Evolutionary conservation across 1,284 basidiomycete species (phyloP), one percentile per base, ranked within the genome.

Genomic region (Ganoderma lingzhi): DNA sequence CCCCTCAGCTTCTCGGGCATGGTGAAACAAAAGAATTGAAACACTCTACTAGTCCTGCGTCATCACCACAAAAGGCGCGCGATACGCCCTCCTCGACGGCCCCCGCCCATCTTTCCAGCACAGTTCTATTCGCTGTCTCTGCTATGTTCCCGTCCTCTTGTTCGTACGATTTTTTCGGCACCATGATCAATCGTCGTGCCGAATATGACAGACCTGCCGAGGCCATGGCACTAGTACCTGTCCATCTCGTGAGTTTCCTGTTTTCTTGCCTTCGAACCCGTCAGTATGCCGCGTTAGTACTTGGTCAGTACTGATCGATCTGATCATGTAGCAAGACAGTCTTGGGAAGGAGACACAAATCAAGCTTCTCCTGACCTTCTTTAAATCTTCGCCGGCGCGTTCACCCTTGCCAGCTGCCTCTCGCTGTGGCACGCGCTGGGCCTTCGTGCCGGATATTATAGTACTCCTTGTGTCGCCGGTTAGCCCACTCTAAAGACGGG

Each of bases 21-120:
- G 44, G 48, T 63, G 62, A 63, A 63, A 63, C 62, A 42, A 39
- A 17, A 10, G 15, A 15, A 39, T 28, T 63, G 45, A 53, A 53
- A 63, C 48, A 51, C 17, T 12, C 23, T 23, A 23, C n/a, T 53
- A 39, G 48, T 17, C 6, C 32, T 39, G 62, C 23, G 14, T 37
- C 48, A 37, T 48, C 62, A 37, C 45, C 58, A 19, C 58, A 42
- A 15, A 39, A 60, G 37, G 12, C 39, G 58, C 58, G 19, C n/a
- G 4, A 28, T 60, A 9, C 23, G 23, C 23, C 23, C 23, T 23
- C 23, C 23, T 23, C 23, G 23, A 23, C 23, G 56, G 56, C 32
- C 15, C 12, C 15, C 30, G 17, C 37, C 17, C 56, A 37, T 35
- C 56, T 55, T 55, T 55, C 53, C 15, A 2, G 8, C 28, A 55